Percentiles rank a stretch among this genome's conserved stretches.
phyloP scores from a whole-genome alignment of 2,329 filamentous ascomycete genomes.

The Periconia macrospinosa region DNA sequence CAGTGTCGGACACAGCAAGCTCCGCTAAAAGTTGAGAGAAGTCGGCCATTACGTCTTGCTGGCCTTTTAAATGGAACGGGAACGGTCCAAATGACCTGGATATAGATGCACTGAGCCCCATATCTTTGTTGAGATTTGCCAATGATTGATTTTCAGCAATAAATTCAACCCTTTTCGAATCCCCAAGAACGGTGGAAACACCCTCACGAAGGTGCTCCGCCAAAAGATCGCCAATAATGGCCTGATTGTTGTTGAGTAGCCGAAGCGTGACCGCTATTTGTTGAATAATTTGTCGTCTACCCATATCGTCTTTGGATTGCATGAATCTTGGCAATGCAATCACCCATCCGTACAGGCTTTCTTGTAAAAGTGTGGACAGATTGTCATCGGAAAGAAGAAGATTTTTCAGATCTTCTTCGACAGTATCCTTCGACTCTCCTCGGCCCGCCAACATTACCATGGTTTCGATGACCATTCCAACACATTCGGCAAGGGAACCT shows the following conservation, averaged over 20 bases:
- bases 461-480: conserved; percentile 76
- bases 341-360: conserved; percentile 78
- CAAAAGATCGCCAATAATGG: conserved; percentile 69
- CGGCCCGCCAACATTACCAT: conserved; percentile 66
- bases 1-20: conserved; percentile 49
- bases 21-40: conserved; percentile 64
- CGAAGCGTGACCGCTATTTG: conserved; percentile 76
- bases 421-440: conserved; percentile 49
- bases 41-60: conserved; percentile 64
- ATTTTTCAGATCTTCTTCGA: conserved; percentile 54
- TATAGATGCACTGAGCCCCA: conserved; percentile 16
- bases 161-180: conserved; percentile 28
- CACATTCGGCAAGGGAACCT: conserved; percentile 68
- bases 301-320: conserved; percentile 79
- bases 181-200: conserved; percentile 56
- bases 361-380: conserved; percentile 67
- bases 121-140: conserved; percentile 13
- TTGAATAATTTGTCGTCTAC: conserved; percentile 70
- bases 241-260: conserved; percentile 64
- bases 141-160: conserved; percentile 12
- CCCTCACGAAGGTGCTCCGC: conserved; percentile 74
- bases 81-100: conserved; percentile 60
- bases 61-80: conserved; percentile 61
- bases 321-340: conserved; percentile 78
- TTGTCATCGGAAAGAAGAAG: conserved; percentile 65